phyloP scores from a whole-genome alignment of 2,329 filamentous ascomycete genomes.

The Microascus cirrosus region DNA sequence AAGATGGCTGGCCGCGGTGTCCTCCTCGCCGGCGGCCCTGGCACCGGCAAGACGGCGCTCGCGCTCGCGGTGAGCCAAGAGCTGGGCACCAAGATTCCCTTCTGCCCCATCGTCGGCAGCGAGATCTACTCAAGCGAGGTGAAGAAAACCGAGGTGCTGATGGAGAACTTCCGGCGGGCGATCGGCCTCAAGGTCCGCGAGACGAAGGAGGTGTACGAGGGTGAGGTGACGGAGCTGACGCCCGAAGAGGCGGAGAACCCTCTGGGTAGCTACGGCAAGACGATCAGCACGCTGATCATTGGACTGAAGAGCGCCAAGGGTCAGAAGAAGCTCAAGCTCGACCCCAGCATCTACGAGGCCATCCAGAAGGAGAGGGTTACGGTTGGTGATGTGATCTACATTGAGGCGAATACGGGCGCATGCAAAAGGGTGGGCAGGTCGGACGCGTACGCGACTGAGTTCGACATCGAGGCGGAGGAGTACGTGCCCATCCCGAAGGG shows the following conservation, averaged over 20 bases:
- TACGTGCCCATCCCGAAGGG: slow-evolving; percentile 98
- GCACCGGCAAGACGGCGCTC: slow-evolving; percentile 93
- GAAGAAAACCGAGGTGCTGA: slow-evolving; percentile 97
- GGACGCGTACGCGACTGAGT: slow-evolving; percentile 95
- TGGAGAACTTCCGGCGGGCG: slow-evolving; percentile 97
- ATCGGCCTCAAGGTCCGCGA: slow-evolving; percentile 96
- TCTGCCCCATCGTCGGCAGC: slow-evolving; percentile 95
- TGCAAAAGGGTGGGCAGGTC: slow-evolving; percentile 95
- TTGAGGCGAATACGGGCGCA: slow-evolving; percentile 95
- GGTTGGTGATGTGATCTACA: slow-evolving; percentile 96
- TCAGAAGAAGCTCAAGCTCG: slow-evolving; percentile 92
- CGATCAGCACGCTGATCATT: slow-evolving; percentile 90
- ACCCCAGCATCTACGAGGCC: slow-evolving; percentile 97
- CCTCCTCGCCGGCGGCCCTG: slow-evolving; percentile 84
- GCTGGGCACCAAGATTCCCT: slow-evolving; percentile 93
- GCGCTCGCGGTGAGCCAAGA: slow-evolving; percentile 94
- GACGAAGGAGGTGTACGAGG: slow-evolving; percentile 98
- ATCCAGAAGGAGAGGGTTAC: slow-evolving; percentile 97
- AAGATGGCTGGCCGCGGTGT: slow-evolving; percentile 97
- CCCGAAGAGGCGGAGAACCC: slow-evolving; percentile 98
- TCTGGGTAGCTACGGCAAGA: slow-evolving; percentile 91
- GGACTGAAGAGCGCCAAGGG: slow-evolving; percentile 91
- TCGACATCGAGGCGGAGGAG: slow-evolving; percentile 96
- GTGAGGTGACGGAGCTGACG: slow-evolving; percentile 93
- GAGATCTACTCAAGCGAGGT: slow-evolving; percentile 97